Percentiles rank a stretch among this genome's conserved stretches.
phyloP scores from a whole-genome alignment of 1,139 yeast genomes.

The Scheffersomyces segobiensis region DNA sequence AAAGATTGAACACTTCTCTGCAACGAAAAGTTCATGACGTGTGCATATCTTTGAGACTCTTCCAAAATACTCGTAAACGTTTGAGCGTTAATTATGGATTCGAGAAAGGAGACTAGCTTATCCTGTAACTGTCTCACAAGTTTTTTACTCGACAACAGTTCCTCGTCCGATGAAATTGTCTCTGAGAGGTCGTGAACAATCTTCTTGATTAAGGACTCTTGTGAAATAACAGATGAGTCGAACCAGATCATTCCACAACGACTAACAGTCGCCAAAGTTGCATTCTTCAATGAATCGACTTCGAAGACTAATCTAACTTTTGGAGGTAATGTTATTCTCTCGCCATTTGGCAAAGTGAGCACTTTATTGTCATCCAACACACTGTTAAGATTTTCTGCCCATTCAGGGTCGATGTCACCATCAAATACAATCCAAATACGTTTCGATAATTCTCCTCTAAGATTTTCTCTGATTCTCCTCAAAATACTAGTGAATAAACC shows the following conservation, averaged over 20 bases:
- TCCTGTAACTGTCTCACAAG: constrained; percentile 6
- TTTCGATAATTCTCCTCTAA: constrained; percentile 58
- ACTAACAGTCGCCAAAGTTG: constrained; percentile 91
- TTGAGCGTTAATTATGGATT: constrained; percentile 5
- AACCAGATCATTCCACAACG: constrained; percentile 92
- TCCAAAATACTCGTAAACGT: constrained; percentile 7
- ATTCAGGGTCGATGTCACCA: constrained; percentile 91
- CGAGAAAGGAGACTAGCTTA: constrained; percentile 8
- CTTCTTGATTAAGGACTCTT: constrained; percentile 19
- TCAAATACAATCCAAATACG: constrained; percentile 83
- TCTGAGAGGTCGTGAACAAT: constrained; percentile 22
- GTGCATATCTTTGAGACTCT: constrained; percentile 30
- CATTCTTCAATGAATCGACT: constrained; percentile 60
- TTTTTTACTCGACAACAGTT: background rate
- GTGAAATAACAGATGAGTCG: constrained; percentile 31
- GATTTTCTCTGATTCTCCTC: constrained; percentile 57
- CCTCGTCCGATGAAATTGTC: background rate
- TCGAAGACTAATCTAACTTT: constrained; percentile 76
- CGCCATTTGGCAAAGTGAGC: constrained; percentile 88
- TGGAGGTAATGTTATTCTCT: constrained; percentile 66
- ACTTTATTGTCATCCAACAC: constrained; percentile 85
- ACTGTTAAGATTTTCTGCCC: constrained; percentile 92
- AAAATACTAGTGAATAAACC: constrained; percentile 76
- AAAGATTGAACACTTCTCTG: constrained; percentile 43
- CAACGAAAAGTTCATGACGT: constrained; percentile 54